phyloP scores from a whole-genome alignment of 306 rosid genomes.

The Erythrophleum fordii region DNA sequence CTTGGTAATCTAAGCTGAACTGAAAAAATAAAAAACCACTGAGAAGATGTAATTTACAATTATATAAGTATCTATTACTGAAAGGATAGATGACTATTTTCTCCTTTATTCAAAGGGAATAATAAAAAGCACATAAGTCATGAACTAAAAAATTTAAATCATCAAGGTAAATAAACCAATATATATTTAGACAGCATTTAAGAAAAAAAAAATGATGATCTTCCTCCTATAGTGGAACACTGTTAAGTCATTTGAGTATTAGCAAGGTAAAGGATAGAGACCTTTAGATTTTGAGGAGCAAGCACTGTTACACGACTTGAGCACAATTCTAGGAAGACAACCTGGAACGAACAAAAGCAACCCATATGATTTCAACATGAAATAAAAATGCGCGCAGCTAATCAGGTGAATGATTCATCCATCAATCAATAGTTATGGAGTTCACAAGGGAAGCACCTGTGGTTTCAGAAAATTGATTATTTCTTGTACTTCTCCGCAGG shows the following conservation, averaged over 20 bases:
- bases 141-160: background rate
- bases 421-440: slow-evolving; percentile 29
- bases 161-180: background rate
- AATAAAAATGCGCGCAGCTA: slow-evolving; percentile 41
- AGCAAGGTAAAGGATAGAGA: slow-evolving; percentile 37
- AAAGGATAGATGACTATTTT: background rate
- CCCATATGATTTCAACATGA: slow-evolving; percentile 25
- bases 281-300: slow-evolving; percentile 81
- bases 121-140: background rate
- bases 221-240: background rate
- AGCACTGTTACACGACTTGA: slow-evolving; percentile 76
- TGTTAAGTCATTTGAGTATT: background rate
- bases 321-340: slow-evolving; percentile 89
- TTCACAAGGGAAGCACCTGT: slow-evolving; percentile 48
- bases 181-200: background rate
- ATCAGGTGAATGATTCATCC: slow-evolving; percentile 12
- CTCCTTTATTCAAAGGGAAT: background rate
- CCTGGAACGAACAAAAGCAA: slow-evolving; percentile 58
- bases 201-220: background rate
- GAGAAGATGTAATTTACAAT: background rate
- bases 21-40: background rate
- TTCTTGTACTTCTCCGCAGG: slow-evolving; percentile 62
- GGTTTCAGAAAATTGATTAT: slow-evolving; percentile 62
- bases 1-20: background rate
- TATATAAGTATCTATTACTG: background rate